Evolutionary conservation across 2,329 filamentous ascomycete genomes (phyloP).

Genomic region (Alternaria sp.): DNA sequence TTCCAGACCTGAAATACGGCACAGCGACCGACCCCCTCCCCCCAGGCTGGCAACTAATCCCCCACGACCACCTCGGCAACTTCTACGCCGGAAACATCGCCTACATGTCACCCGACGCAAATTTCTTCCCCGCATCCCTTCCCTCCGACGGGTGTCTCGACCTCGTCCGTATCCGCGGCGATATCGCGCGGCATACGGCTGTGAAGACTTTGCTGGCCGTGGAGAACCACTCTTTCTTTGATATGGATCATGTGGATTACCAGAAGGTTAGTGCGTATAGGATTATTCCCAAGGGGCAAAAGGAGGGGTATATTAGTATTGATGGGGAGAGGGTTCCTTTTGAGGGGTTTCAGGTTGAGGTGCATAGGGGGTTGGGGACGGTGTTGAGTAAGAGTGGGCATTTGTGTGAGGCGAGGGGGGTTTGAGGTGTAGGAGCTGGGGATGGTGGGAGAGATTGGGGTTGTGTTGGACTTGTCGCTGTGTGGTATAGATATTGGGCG

Average conservation of each 20-base stretch:
- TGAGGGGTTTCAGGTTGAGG: constrained; percentile 87
- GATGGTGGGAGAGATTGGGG: not conserved
- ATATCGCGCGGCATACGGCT: constrained; percentile 70
- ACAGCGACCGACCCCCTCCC: constrained; percentile 80
- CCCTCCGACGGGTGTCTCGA: constrained; percentile 88
- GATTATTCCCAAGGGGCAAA: constrained; percentile 71
- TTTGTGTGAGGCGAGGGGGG: constrained; percentile 68
- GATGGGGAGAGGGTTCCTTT: constrained; percentile 91
- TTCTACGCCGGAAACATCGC: constrained; percentile 97
- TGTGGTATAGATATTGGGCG: not conserved
- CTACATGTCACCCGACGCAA: constrained; percentile 84
- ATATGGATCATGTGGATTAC: constrained; percentile 78
- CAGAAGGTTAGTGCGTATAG: constrained; percentile 88
- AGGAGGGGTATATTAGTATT: constrained; percentile 84
- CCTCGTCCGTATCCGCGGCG: constrained; percentile 79
- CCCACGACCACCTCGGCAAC: constrained; percentile 81
- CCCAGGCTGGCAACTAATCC: constrained; percentile 74
- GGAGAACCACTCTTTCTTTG: constrained; percentile 77
- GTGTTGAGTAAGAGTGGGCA: constrained; percentile 79
- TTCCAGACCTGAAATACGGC: constrained; percentile 80
- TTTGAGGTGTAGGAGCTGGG: constrained; percentile 9
- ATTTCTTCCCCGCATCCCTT: constrained; percentile 85
- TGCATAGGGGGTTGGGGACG: constrained; percentile 81
- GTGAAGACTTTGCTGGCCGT: constrained; percentile 74
- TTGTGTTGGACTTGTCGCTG: too few species aligned